Evolutionary conservation across 2,329 filamentous ascomycete species (phyloP).

Genomic region (Cladophialophora psammophila): DNA sequence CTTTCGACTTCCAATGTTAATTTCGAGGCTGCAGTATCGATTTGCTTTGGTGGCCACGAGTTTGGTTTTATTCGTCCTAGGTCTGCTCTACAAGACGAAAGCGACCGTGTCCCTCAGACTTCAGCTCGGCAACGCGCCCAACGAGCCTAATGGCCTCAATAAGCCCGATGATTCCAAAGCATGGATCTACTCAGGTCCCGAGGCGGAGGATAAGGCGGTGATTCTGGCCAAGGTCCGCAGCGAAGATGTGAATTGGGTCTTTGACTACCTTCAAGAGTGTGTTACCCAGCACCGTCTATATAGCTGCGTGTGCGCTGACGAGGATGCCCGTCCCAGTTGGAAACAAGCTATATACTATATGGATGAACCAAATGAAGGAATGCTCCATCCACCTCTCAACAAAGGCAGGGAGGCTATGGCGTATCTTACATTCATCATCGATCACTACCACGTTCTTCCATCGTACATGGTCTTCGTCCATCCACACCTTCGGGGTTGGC

Average conservation of each 20-base stretch:
- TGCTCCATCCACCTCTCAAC: slow-evolving; percentile 47
- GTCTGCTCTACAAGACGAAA: neutral
- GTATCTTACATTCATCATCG: slow-evolving; percentile 57
- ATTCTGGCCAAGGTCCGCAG: slow-evolving; percentile 55
- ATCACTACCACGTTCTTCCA: slow-evolving; percentile 54
- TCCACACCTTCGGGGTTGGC: slow-evolving; percentile 45
- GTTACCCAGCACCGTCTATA: slow-evolving; percentile 25
- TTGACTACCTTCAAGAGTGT: slow-evolving; percentile 54
- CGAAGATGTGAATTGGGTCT: slow-evolving; percentile 56
- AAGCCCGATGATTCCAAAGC: neutral
- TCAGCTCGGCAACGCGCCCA: neutral
- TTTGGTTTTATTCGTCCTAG: neutral
- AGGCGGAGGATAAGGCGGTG: slow-evolving; percentile 49
- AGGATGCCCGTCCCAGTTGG: slow-evolving; percentile 46
- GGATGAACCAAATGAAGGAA: slow-evolving; percentile 12
- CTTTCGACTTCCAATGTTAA: slow-evolving; percentile 4
- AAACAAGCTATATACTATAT: slow-evolving; percentile 52
- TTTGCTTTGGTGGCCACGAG: neutral
- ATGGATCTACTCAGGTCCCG: slow-evolving; percentile 12
- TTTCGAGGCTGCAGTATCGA: slow-evolving; percentile 12
- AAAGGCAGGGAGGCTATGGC: slow-evolving; percentile 57
- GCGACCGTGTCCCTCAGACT: neutral
- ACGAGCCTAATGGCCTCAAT: neutral
- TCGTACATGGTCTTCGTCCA: slow-evolving; percentile 57
- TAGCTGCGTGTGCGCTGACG: neutral